Evolutionary conservation across 345 rosid species (phyloP).

Genomic region (Theobroma cacao): DNA sequence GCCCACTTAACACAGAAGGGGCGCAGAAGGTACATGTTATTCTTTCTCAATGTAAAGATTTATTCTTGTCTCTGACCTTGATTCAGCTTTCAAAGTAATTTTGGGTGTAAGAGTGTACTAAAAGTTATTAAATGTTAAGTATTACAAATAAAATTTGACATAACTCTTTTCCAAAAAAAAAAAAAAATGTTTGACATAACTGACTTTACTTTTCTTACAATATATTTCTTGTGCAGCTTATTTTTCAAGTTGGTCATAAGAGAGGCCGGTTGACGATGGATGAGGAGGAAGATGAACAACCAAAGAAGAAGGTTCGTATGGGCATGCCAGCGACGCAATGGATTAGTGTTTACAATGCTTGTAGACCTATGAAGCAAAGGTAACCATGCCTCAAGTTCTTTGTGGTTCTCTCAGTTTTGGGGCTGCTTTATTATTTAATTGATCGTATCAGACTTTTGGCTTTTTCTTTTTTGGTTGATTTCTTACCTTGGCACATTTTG

Average conservation of each 20-base stretch:
- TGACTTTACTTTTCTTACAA: not conserved
- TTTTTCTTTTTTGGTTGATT: not conserved
- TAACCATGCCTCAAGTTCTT: conserved; percentile 17
- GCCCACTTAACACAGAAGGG: conserved; percentile 69
- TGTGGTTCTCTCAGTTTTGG: not conserved
- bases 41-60: not conserved
- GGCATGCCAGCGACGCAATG: conserved; percentile 79
- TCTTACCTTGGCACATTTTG: not conserved
- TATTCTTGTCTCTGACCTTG: not conserved
- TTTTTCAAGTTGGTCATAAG: conserved; percentile 64
- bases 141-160: not conserved
- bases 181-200: not conserved
- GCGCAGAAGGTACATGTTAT: conserved; percentile 54
- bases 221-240: conserved; percentile 42
- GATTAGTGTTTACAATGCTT: conserved; percentile 70
- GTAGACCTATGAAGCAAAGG: conserved; percentile 79
- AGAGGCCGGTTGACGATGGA: conserved; percentile 51
- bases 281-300: conserved; percentile 60
- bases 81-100: not conserved
- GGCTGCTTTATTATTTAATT: not conserved
- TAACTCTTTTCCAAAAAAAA: not conserved
- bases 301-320: conserved; percentile 60
- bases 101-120: not conserved
- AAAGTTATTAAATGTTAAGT: not conserved
- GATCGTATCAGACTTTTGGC: not conserved